These are phyloP conservation scores for Ophiostoma sp. DNA, from an alignment of 2,329 filamentous ascomycete genomes.

Conservation along the genomic window DNA sequence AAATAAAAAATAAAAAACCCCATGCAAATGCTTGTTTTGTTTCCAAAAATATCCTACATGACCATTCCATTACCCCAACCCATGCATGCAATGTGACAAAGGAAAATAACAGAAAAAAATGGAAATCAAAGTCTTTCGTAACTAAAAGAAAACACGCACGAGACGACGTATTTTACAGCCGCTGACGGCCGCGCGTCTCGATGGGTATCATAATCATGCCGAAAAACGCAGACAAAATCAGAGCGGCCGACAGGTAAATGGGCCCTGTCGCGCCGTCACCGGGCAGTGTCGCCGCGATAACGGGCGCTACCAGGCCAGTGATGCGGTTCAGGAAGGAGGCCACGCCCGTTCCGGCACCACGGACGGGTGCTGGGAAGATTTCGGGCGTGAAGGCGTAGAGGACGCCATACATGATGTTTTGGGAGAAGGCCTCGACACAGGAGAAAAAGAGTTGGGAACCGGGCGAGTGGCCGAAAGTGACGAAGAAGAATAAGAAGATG, in stretches of 20 bases:
- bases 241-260: slow-evolving; percentile 56
- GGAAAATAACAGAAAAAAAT: not conserved
- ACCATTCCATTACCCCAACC: not conserved
- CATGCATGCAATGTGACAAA: not conserved
- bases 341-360: slow-evolving; percentile 72
- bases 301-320: slow-evolving; percentile 66
- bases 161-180: slow-evolving; percentile 42
- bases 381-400: slow-evolving; percentile 77
- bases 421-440: slow-evolving; percentile 68
- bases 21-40: not conserved
- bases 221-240: slow-evolving; percentile 61
- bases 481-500: slow-evolving; percentile 68
- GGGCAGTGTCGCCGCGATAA: slow-evolving; percentile 63
- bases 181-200: slow-evolving; percentile 61
- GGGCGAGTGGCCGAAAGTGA: slow-evolving; percentile 57
- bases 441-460: slow-evolving; percentile 63
- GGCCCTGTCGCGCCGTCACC: slow-evolving; percentile 59
- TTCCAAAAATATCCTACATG: not conserved
- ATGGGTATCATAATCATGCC: slow-evolving; percentile 63
- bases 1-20: not conserved
- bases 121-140: slow-evolving; percentile 4
- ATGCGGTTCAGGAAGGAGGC: slow-evolving; percentile 70
- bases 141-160: not conserved
- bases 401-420: slow-evolving; percentile 77
- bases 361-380: slow-evolving; percentile 70